A percentile compares a stretch with the other conserved stretches of the same genome.
phyloP scores from a whole-genome alignment of 169 alveolate genomes.

The Miamiensis avidus region DNA sequence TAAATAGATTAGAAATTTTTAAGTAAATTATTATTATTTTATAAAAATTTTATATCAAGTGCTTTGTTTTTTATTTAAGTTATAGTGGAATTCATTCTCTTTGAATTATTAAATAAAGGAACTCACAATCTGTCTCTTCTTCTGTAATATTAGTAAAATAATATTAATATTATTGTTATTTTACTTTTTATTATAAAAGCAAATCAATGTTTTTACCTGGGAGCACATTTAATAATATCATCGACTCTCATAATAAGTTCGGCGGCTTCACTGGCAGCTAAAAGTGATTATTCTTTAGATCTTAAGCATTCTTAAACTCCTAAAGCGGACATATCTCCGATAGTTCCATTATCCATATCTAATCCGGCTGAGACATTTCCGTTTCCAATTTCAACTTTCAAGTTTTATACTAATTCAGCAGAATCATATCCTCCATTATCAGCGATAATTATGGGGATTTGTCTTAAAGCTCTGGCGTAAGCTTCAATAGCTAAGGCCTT shows the following conservation, averaged over 20 bases:
- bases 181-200: too few relatives aligned
- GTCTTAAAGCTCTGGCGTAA: slow-evolving; percentile 96
- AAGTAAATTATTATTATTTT: too few relatives aligned
- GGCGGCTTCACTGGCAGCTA: slow-evolving; percentile 99
- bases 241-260: slow-evolving; percentile 99
- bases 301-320: slow-evolving; percentile 97
- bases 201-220: slow-evolving; percentile 92
- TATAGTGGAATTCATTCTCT: too few relatives aligned
- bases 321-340: slow-evolving; percentile 94
- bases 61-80: too few relatives aligned
- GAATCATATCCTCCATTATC: slow-evolving; percentile 98
- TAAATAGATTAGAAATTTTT: too few relatives aligned
- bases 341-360: slow-evolving; percentile 92
- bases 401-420: slow-evolving; percentile 96
- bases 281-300: slow-evolving; percentile 95
- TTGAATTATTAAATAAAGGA: too few relatives aligned
- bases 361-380: slow-evolving; percentile 92
- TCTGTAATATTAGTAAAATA: background rate
- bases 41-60: too few relatives aligned
- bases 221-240: slow-evolving; percentile 98
- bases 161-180: too few relatives aligned
- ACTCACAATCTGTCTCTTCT: slow-evolving; percentile 30
- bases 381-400: slow-evolving; percentile 93
- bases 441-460: slow-evolving; percentile 96
- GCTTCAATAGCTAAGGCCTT: slow-evolving; percentile 98